Evolutionary conservation across 2,329 filamentous ascomycete species (phyloP).

Genomic region (Stagonosporopsis tanaceti): DNA sequence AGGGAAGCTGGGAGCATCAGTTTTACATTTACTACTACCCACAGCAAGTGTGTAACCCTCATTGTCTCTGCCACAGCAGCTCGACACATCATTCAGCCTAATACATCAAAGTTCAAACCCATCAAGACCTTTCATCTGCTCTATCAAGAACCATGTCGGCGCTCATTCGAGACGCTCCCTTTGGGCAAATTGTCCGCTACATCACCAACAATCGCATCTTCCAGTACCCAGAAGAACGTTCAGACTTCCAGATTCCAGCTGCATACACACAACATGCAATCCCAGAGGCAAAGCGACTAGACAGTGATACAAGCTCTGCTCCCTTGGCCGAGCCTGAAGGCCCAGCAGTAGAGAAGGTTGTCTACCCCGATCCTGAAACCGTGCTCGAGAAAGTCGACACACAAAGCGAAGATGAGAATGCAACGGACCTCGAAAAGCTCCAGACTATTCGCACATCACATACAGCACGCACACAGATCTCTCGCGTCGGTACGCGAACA

Average conservation of each 20-base stretch:
- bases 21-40: background rate
- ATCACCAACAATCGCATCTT: slow-evolving; percentile 62
- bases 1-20: background rate
- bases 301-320: slow-evolving; percentile 16
- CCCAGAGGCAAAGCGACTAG: slow-evolving; percentile 19
- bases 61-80: background rate
- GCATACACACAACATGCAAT: slow-evolving; percentile 45
- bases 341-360: slow-evolving; percentile 34
- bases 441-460: slow-evolving; percentile 38
- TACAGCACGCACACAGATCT: slow-evolving; percentile 41
- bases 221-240: slow-evolving; percentile 67
- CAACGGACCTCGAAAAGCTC: slow-evolving; percentile 45
- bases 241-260: slow-evolving; percentile 62
- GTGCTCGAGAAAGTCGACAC: slow-evolving; percentile 33
- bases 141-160: slow-evolving; percentile 40
- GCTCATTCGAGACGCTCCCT: slow-evolving; percentile 63
- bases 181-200: slow-evolving; percentile 67
- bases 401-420: slow-evolving; percentile 25
- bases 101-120: background rate
- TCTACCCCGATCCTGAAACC: slow-evolving; percentile 35
- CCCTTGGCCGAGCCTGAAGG: slow-evolving; percentile 27
- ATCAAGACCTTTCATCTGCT: too few relatives aligned
- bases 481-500: slow-evolving; percentile 48
- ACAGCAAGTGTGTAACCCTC: background rate
- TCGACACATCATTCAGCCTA: background rate